Conservation (phyloP, 2,329 filamentous ascomycete genomes). For the Cryphonectria parasitica region DNA sequence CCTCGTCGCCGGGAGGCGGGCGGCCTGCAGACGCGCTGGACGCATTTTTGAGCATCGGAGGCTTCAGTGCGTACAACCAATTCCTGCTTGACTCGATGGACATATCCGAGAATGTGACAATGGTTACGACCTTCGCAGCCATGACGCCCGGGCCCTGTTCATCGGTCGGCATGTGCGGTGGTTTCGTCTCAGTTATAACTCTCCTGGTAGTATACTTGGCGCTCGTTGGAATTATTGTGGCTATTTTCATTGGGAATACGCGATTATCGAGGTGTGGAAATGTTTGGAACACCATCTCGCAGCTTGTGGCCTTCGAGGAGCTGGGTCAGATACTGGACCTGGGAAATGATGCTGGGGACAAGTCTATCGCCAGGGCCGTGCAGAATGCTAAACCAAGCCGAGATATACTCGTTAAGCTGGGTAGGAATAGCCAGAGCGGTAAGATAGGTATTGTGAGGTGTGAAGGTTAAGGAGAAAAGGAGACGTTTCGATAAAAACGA, state of each 20-base stretch:
- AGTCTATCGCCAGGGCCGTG: neutral
- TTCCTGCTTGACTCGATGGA: constrained; percentile 9
- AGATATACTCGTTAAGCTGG: neutral
- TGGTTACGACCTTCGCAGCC: neutral
- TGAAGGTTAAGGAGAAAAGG: neutral
- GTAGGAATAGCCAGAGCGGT: neutral
- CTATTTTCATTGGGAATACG: neutral
- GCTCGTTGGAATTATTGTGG: neutral
- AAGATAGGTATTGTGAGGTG: constrained; percentile 4
- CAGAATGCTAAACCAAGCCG: neutral
- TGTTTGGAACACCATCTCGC: constrained; percentile 19
- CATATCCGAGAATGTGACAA: neutral
- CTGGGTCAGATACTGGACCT: neutral
- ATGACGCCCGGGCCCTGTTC: constrained; percentile 4
- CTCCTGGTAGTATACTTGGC: neutral
- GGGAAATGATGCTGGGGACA: neutral
- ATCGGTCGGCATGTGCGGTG: neutral
- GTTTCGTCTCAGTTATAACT: constrained; percentile 9
- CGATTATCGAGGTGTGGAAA: constrained; percentile 16
- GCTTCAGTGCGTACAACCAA: constrained; percentile 11
- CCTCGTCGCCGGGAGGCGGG: neutral
- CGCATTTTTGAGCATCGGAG: neutral
- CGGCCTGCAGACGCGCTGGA: constrained; percentile 14
- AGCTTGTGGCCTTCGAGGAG: constrained; percentile 11
- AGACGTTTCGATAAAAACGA: neutral